Base-by-base conservation (phyloP, 306 rosid genomes). In the Cicer pinnatifidum region DNA sequence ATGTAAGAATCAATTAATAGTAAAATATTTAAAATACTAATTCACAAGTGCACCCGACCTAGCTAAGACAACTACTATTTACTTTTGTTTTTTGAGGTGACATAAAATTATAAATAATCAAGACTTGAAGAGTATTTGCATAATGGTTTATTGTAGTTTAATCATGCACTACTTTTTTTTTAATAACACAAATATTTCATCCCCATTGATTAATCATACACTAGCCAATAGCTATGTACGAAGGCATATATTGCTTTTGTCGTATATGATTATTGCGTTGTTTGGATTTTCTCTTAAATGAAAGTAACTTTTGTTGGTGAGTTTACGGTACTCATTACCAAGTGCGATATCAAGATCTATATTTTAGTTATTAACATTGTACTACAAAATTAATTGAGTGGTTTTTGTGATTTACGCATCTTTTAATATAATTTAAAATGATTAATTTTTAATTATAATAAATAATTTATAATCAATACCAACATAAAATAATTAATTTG, bases 231-330 rank as follows among this genome's bases (percentile, higher is more conserved):
- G 33, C 33, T 0, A 28, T 0, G 1, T 5, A 53, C 37, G 15
- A 50, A 69, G 48, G 74, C 48, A 69, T 70, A 38, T 70, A 17
- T 10, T 70, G 20, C 12, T 16, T 46, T 61, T 37, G 70, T 61
- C 20, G 51, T 28, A 15, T 45, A 46, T 33, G 6, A 11, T 73
- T 73, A 15, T 35, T 60, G 50, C 12, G 17, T 53, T 53, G 20
- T 41, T 71, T 47, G 1, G 1, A 37, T 16, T 46, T 60, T 61
- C 35, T 61, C 20, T 46, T 48, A 11, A 15, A 19, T 15, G 19
- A 73, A 33, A 23, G 20, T 43, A 54, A 39, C 5, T 13, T 17
- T 17, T 60, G 11, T 35, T 16, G 69, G 69, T 33, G 69, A 71
- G 41, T 43, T 54, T 19, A 54, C 19, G 33, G 33, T 28, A 40